Evolutionary conservation across 768 basidiomycete genomes (phyloP).

Genomic region (Xanthoconium purpureum): DNA sequence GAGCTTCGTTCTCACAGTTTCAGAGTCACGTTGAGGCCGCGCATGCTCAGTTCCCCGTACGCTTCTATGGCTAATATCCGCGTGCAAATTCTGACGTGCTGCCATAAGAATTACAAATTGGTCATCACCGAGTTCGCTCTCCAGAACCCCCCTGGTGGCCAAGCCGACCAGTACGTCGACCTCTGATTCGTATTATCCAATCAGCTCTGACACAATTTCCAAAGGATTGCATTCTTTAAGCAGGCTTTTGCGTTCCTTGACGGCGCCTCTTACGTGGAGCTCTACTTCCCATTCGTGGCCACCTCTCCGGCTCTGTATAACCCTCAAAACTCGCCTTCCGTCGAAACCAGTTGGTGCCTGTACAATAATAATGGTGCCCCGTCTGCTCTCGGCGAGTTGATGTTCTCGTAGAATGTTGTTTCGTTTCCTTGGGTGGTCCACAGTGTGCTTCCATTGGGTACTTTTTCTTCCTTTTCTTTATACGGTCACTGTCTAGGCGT

Average conservation of each 20-base stretch:
- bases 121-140: conserved; percentile 36
- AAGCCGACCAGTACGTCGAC: conserved; percentile 28
- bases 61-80: no score
- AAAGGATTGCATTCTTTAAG: conserved; percentile 33
- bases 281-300: conserved; percentile 39
- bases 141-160: conserved; percentile 29
- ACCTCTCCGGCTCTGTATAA: conserved; percentile 31
- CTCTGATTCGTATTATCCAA: neutral
- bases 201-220: neutral
- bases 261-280: conserved; percentile 25
- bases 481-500: no score
- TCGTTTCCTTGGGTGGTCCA: neutral
- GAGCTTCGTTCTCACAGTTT: conserved; percentile 29
- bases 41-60: conserved; percentile 29
- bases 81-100: conserved; percentile 2
- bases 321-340: conserved; percentile 2
- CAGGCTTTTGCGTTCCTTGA: conserved; percentile 37
- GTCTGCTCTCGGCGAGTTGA: conserved; percentile 26
- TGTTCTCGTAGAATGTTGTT: conserved; percentile 9
- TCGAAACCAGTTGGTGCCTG: conserved; percentile 33
- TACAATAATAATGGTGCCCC: conserved; percentile 29
- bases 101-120: conserved; percentile 18
- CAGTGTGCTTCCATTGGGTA: neutral
- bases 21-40: conserved; percentile 26
- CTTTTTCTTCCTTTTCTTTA: neutral